Base-by-base conservation (phyloP, 177 flowering plant species). In the Vitis hybrid region DNA sequence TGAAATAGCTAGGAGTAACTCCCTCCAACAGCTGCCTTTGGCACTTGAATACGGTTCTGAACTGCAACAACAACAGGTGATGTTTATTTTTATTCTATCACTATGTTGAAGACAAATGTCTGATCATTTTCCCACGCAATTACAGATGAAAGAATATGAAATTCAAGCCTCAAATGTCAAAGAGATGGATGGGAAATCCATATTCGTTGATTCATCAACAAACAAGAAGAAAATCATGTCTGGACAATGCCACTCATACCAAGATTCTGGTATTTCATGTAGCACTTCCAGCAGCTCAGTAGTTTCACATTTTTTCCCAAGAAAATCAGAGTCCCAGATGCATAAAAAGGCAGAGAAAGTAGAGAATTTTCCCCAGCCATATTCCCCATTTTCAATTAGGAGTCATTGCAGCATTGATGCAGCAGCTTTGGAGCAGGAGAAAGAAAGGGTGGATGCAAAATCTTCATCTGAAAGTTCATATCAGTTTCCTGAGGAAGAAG, bases 1-100 rank as follows among this genome's bases (percentile, higher is more conserved):
- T 69, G 92, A 92, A 71, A 87, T 92, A 63, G 83, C 81, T 10
- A 75, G 73, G 62, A 83, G 82, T 39, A 76, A 69, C 72, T 26
- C 78, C 76, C 70, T 78, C 45, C 63, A 72, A 57, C 71, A 81
- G 18, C 74, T 73, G 31, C 73, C 80, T 18, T 68, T 78, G 64
- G 78, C 86, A n/a, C 62, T 85, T 63, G 85, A 85, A 64, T 85
- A 77, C 71, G 16, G 70, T 51, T 60, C 82, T 3, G 82, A 77
- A 51, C 68, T 62, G 75, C 83, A 81, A 55, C 72, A 64, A 62
- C 56, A 77, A 10, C 77, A 72, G 86, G 86, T 78, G 59, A 56
- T 39, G 48, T 58, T 20, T 18, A 64, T 33, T 51, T 3, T 59
- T 51, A 39, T 39, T 39, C 9, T 15, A 20, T 50, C 31, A 51